Evolutionary conservation across 2,329 filamentous ascomycete genomes (phyloP).

Genomic region (Rhexocercosporidium sp.): DNA sequence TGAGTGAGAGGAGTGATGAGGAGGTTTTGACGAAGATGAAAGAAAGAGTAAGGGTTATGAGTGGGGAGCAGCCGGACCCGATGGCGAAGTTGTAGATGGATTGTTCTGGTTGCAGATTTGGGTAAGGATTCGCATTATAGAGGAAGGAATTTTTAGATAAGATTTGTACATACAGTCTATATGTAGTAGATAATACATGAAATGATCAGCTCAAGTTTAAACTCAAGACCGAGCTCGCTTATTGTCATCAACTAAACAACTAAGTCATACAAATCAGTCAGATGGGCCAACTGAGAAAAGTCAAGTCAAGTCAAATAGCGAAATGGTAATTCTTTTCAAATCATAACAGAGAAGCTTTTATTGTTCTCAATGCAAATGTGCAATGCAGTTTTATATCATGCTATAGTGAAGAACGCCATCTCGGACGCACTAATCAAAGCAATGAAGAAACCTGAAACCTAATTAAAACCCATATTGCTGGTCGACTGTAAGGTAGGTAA

Average conservation of each 20-base stretch:
- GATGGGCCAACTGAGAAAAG: too few species aligned
- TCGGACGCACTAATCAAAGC: not conserved
- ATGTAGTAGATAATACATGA: not conserved
- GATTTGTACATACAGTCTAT: not conserved
- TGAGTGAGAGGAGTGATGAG: slow-evolving; percentile 52
- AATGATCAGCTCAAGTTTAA: too few species aligned
- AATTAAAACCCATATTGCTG: slow-evolving; percentile 6
- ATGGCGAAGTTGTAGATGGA: slow-evolving; percentile 43
- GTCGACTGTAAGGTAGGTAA: not conserved
- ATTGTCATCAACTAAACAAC: too few species aligned
- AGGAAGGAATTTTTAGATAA: not conserved
- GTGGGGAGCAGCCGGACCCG: slow-evolving; percentile 33
- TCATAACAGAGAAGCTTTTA: slow-evolving; percentile 9
- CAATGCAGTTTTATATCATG: slow-evolving; percentile 14
- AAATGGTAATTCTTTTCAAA: not conserved
- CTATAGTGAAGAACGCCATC: not conserved
- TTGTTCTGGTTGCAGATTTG: not conserved
- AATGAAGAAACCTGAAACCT: not conserved
- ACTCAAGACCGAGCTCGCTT: too few species aligned
- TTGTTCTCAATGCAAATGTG: slow-evolving; percentile 12
- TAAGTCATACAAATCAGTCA: too few species aligned
- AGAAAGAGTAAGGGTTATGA: slow-evolving; percentile 37
- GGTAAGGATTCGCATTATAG: not conserved
- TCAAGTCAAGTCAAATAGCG: not conserved
- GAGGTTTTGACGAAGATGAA: slow-evolving; percentile 50